Base-by-base conservation (phyloP, 1,284 basidiomycete genomes). In the Ustilago bromivora region DNA sequence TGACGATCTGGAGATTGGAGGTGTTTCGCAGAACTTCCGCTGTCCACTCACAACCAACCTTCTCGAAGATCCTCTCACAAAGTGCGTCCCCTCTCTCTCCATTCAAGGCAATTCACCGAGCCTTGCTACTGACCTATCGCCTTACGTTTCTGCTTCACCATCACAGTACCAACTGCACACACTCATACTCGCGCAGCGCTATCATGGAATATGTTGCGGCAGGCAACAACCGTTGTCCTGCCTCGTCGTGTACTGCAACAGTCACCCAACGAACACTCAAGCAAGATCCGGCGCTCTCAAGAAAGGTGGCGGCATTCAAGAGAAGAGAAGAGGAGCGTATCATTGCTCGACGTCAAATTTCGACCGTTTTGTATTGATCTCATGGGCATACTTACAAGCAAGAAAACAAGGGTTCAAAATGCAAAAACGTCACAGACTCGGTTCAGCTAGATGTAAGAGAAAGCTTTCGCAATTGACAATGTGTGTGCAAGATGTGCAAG, bases 1-100 rank as follows among this genome's bases (percentile, higher is more conserved):
- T 61, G 80, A 83, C 10, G 82, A 83, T 0, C 68, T 83, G 31
- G 65, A 76, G 5, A 61, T 77, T 13, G 82, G 83, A 17, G 82
- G 79, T 17, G 49, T 54, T 2, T 61, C 64, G 31, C 75, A 72
- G 34, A 72, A 82, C 59, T 83, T 78, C 71, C 66, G 78, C 17
- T 84, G 83, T 53, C 83, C 83, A 1, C 56, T 83, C 23, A 78
- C 80, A 0, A 66, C 76, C 5, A 70, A 70, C 40, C 59, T 83
- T 12, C 66, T 84, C 12, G 67, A 69, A 32, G 77, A 84, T 57
- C 82, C 83, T 0, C 43, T 83, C 12, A 61, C 78, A n/a, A 75
- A 70, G 68, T 80, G 68, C 49, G 65, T 71, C 3, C 7, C 15
- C 35, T 28, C 5, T 9, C 12, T 17, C 17, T 47, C 3, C 38